Evolutionary conservation across 495 filamentous ascomycete genomes (phyloP).

Genomic region (Penicillium verhagenii): DNA sequence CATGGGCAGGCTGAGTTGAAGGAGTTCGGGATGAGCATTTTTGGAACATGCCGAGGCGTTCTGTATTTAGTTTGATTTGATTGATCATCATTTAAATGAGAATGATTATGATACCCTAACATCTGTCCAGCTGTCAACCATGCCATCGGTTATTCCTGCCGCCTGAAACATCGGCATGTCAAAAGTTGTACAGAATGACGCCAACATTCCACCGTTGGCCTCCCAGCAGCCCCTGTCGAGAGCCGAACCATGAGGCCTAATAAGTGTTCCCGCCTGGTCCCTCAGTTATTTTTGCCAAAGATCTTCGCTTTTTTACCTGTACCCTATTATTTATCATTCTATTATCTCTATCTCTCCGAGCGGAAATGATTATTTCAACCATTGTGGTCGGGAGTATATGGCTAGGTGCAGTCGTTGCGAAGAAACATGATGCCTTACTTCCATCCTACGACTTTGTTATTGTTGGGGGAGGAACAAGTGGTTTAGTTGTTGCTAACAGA

Average conservation of each 20-base stretch:
- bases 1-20: background rate
- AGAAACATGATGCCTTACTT: slow-evolving; percentile 1
- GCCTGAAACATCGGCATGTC: background rate
- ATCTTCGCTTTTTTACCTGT: background rate
- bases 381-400: slow-evolving; percentile 4
- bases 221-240: background rate
- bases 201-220: background rate
- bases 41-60: slow-evolving; percentile 19
- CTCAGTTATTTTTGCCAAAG: background rate
- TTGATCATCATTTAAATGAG: slow-evolving; percentile 15
- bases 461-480: slow-evolving; percentile 52
- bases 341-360: background rate
- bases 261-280: background rate
- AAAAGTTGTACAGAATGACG: background rate
- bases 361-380: slow-evolving; percentile 4
- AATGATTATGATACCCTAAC: slow-evolving; percentile 26
- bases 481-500: slow-evolving; percentile 51
- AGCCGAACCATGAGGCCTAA: background rate
- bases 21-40: slow-evolving; percentile 18
- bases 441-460: slow-evolving; percentile 43
- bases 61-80: slow-evolving; percentile 14
- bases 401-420: slow-evolving; percentile 11
- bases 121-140: background rate
- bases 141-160: background rate
- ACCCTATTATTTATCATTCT: background rate